Conservation (phyloP, 2,329 filamentous ascomycete genomes). For the Dothideomycetidae sp. region DNA sequence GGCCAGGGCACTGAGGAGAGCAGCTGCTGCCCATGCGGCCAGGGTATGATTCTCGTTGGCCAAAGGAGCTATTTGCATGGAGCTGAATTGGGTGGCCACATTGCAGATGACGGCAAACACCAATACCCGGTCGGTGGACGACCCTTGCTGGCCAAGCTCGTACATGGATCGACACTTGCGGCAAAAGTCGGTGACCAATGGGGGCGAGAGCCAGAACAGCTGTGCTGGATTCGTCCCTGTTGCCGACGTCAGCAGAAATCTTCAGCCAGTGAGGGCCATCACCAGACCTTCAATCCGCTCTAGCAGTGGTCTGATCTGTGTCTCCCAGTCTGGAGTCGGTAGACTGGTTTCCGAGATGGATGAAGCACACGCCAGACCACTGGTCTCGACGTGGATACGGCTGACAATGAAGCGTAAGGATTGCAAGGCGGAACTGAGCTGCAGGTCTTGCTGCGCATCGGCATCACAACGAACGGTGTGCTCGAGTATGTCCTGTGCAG, state of each 20-base stretch:
- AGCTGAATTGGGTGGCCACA: not conserved
- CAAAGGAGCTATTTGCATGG: not conserved
- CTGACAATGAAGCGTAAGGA: slow-evolving; percentile 12
- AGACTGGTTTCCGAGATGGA: slow-evolving; percentile 1
- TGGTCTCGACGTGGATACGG: slow-evolving; percentile 10
- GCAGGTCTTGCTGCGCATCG: slow-evolving; percentile 7
- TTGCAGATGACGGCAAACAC: not conserved
- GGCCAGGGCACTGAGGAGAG: slow-evolving; percentile 9
- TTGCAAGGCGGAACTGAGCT: slow-evolving; percentile 8
- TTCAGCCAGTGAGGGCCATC: no score
- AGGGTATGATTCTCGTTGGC: slow-evolving; percentile 10
- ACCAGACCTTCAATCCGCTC: slow-evolving; percentile 8
- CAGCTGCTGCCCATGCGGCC: slow-evolving; percentile 3
- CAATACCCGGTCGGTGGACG: not conserved
- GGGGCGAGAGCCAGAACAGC: not conserved
- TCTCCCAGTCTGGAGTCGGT: not conserved
- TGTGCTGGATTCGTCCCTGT: no score
- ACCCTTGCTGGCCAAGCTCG: slow-evolving; percentile 3
- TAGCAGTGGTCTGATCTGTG: slow-evolving; percentile 2
- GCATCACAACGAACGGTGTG: slow-evolving; percentile 8
- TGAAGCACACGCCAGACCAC: slow-evolving; percentile 3
- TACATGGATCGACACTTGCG: not conserved
- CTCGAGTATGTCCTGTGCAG: slow-evolving; percentile 4
- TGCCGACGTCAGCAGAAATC: no score
- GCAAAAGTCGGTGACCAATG: not conserved